These are phyloP conservation scores for Pecoramyces ruminantium DNA, from an alignment of 192 early-diverging fungal species.

Conservation along the genomic window DNA sequence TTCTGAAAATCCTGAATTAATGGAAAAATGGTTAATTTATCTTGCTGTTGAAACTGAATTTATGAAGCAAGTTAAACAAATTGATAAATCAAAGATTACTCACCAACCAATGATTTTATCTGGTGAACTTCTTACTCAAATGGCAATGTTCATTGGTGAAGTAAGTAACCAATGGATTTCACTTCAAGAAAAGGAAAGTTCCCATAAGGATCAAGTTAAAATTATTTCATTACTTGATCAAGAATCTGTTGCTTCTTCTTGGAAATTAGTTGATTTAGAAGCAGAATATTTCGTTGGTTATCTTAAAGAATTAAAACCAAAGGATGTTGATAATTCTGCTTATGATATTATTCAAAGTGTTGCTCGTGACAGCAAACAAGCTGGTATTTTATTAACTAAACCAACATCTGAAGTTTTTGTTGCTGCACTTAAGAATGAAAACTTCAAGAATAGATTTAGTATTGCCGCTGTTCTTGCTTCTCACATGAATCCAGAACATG, in stretches of 20 bases:
- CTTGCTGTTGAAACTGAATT: background rate
- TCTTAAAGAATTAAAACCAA: background rate
- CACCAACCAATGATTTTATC: background rate
- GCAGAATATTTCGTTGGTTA: background rate
- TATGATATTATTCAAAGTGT: background rate
- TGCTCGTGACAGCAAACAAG: background rate
- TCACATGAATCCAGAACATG: background rate
- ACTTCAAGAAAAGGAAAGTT: background rate
- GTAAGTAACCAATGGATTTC: background rate
- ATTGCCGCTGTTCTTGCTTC: background rate
- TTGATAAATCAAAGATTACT: background rate
- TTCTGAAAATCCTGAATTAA: background rate
- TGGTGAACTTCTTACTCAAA: background rate
- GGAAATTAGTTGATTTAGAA: background rate
- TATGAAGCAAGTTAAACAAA: background rate
- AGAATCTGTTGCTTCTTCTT: background rate
- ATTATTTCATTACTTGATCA: background rate
- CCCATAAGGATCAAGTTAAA: background rate
- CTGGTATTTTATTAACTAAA: background rate
- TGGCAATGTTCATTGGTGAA: background rate
- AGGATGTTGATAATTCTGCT: background rate
- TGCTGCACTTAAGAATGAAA: background rate
- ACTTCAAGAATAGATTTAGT: background rate
- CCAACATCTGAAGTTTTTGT: background rate
- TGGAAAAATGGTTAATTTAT: background rate